Evolutionary conservation across 225 moss, liverwort and hornwort genomes (phyloP).

Genomic region (Marchantia polymorpha): DNA sequence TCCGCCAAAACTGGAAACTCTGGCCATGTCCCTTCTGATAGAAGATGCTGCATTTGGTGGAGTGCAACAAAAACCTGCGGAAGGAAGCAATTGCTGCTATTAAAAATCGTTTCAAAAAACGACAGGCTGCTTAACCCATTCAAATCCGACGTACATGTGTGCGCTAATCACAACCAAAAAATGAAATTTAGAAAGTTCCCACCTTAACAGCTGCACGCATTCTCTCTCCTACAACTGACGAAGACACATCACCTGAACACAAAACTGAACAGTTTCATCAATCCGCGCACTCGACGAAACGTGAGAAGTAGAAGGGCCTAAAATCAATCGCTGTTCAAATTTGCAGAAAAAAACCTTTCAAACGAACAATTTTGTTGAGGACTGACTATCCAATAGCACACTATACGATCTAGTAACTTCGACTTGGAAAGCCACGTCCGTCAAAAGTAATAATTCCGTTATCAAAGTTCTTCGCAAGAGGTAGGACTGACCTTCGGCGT

Average conservation of each 20-base stretch:
- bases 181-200: neutral
- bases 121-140: neutral
- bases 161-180: neutral
- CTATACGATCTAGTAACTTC: neutral
- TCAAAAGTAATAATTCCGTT: neutral
- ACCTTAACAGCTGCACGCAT: conserved; percentile 98
- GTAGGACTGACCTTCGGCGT: conserved; percentile 33
- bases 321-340: neutral
- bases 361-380: neutral
- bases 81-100: neutral
- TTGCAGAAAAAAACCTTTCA: neutral
- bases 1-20: conserved; percentile 61
- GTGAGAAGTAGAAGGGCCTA: neutral
- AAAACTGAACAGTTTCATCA: conserved; percentile 17
- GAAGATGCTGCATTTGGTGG: conserved; percentile 78
- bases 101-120: neutral
- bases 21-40: conserved; percentile 61
- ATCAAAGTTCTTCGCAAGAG: neutral
- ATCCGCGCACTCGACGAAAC: too few relatives aligned
- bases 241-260: conserved; percentile 51
- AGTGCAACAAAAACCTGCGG: conserved; percentile 88
- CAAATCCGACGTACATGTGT: neutral
- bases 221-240: conserved; percentile 91
- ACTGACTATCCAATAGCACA: too few relatives aligned
- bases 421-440: neutral